These are phyloP conservation scores for Kodamaea jinghongensis DNA, from an alignment of 805 yeast genomes.

Conservation along the genomic window DNA sequence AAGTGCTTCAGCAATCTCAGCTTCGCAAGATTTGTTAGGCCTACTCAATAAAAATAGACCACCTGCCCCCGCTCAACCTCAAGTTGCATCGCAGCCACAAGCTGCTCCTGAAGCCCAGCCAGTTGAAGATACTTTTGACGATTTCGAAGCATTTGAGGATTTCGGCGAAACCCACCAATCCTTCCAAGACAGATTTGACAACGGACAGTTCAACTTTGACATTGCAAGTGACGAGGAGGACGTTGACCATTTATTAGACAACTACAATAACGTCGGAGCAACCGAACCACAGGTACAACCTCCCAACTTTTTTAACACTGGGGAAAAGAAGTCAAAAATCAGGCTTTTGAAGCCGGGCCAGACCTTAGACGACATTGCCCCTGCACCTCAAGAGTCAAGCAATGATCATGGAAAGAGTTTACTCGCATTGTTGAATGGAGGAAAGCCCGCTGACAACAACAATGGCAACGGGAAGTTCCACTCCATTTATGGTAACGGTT, in stretches of 20 bases:
- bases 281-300: conserved; percentile 1
- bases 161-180: conserved; percentile 35
- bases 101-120: neutral
- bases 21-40: conserved; percentile 15
- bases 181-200: conserved; percentile 18
- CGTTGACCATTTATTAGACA: conserved; percentile 13
- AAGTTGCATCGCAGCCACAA: neutral
- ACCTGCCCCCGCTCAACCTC: no score
- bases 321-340: conserved; percentile 17
- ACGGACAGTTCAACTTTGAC: conserved; percentile 21
- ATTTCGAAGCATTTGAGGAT: conserved; percentile 18
- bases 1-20: neutral
- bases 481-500: conserved; percentile 11
- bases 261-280: conserved; percentile 3
- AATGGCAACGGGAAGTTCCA: conserved; percentile 12
- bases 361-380: conserved; percentile 13
- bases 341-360: conserved; percentile 31
- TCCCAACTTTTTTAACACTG: conserved; percentile 8
- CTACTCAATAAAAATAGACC: conserved; percentile 8
- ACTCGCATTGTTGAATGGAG: conserved; percentile 21
- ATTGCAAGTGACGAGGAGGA: conserved; percentile 39
- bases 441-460: conserved; percentile 3
- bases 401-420: conserved; percentile 21
- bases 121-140: conserved; percentile 12
- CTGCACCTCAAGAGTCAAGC: neutral